A percentile compares a stretch with the other conserved stretches of the same genome.
Evolutionary conservation across 345 rosid genomes (phyloP).

Genomic region (Acer yangbiense): DNA sequence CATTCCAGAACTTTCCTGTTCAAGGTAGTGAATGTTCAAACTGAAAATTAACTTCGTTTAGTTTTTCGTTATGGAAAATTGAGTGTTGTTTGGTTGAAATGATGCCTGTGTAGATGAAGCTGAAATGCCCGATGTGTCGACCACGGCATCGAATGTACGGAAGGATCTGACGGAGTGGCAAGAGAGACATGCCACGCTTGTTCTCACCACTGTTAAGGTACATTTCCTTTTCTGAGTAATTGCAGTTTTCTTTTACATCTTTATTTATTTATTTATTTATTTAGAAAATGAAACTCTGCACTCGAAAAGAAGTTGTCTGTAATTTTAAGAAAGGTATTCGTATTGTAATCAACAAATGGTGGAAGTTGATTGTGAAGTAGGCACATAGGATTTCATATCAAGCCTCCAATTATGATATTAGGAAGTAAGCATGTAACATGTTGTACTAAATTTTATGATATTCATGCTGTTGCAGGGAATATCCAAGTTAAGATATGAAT

Average conservation of each 20-base stretch:
- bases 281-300: neutral
- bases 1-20: slow-evolving; percentile 81
- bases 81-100: slow-evolving; percentile 15
- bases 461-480: slow-evolving; percentile 59
- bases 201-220: slow-evolving; percentile 89
- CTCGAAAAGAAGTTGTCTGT: neutral
- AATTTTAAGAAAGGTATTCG: neutral
- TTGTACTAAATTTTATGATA: neutral
- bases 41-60: neutral
- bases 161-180: slow-evolving; percentile 96
- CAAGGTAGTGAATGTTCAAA: slow-evolving; percentile 44
- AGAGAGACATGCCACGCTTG: slow-evolving; percentile 93
- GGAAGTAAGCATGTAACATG: no score
- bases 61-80: neutral
- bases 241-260: neutral
- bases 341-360: neutral
- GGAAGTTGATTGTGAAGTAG: slow-evolving; percentile 1
- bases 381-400: no score
- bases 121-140: slow-evolving; percentile 43
- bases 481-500: slow-evolving; percentile 76
- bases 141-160: slow-evolving; percentile 66
- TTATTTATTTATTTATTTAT: neutral
- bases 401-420: no score
- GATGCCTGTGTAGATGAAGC: slow-evolving; percentile 45
- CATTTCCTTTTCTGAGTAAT: neutral